These are phyloP conservation scores for Urochloa ruziziensis DNA, from an alignment of 176 grass and related monocot species.

Conservation along the genomic window DNA sequence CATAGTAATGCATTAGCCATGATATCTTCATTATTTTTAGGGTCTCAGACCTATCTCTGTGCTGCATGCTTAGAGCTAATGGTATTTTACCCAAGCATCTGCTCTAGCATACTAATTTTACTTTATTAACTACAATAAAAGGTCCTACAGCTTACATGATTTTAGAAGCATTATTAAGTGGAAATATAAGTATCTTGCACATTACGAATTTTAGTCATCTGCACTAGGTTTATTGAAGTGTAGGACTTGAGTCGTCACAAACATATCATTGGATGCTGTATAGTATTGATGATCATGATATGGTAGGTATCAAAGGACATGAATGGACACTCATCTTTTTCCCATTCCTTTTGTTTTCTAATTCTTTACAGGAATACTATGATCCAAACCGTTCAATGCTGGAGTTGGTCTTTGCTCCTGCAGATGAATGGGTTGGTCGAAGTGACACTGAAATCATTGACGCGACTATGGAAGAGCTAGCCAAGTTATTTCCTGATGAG, in stretches of 20 bases:
- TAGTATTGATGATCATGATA: neutral
- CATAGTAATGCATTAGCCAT: slow-evolving; percentile 2
- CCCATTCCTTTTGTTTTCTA: slow-evolving; percentile 9
- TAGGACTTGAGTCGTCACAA: neutral
- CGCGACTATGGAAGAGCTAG: slow-evolving; percentile 87
- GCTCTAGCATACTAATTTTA: no score
- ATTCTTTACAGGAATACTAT: slow-evolving; percentile 86
- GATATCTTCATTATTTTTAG: neutral
- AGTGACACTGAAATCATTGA: slow-evolving; percentile 87
- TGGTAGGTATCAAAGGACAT: neutral
- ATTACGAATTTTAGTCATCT: neutral
- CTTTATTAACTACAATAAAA: neutral
- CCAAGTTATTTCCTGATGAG: slow-evolving; percentile 94
- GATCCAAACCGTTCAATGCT: slow-evolving; percentile 93
- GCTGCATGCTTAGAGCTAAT: no score
- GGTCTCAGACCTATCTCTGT: slow-evolving; percentile 9
- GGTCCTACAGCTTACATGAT: neutral
- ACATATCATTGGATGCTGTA: slow-evolving; percentile 1
- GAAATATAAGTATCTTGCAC: neutral
- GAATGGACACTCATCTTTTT: neutral
- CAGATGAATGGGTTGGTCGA: slow-evolving; percentile 86
- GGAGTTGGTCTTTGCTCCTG: slow-evolving; percentile 94
- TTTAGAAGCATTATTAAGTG: slow-evolving; percentile 13
- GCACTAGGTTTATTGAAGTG: neutral
- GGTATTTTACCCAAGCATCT: no score